Base-by-base conservation (phyloP, 2,329 filamentous ascomycete species). In the Mollisiaceae sp. region DNA sequence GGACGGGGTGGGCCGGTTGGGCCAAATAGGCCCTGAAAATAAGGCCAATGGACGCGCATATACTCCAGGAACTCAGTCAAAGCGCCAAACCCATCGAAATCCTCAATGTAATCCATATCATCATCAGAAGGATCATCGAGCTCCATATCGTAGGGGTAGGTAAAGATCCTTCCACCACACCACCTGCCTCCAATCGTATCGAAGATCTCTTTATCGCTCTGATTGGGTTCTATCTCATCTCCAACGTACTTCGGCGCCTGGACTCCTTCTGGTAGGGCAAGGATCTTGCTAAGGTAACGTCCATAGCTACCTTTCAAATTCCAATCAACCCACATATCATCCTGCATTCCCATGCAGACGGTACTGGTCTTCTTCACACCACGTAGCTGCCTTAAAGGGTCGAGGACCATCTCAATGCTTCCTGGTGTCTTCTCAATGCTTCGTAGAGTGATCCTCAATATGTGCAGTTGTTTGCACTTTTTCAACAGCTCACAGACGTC, bases 371-470 rank as follows among this genome's bases (percentile, higher is more conserved):
- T 50, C 56, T 59, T 59, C 4, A 63, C 43, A 8, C 32, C n/a
- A 27, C 55, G 56, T 18, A 59, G 18, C 8, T 58, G 22, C 20
- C 62, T 41, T 2, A 63, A 5, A 15, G 41, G 54, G 54, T 59
- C 24, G 3, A 59, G 56, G 14, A 52, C 56, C 32, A 20, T 27
- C n/a, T 59, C 55, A 54, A 59, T 59, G 24, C 43, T 54, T 2
- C 55, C 62, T n/a, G 55, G 55, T 8, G 22, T 59, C 24, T 63
- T 63, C 24, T 59, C 55, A 11, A 63, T 59, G 12, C 50, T 41
- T n/a, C 54, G 32, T 22, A 59, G 4, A 32, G 41, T 18, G 36
- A 63, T 27, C 39, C 41, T 35, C 18, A 63, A 27, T 11, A 20
- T 1, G 41, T 50, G 54, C 11, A 63, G 22, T 38, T 52, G 38